phyloP scores from a whole-genome alignment of 2,329 filamentous ascomycete species.

The Macroventuria anomochaeta region DNA sequence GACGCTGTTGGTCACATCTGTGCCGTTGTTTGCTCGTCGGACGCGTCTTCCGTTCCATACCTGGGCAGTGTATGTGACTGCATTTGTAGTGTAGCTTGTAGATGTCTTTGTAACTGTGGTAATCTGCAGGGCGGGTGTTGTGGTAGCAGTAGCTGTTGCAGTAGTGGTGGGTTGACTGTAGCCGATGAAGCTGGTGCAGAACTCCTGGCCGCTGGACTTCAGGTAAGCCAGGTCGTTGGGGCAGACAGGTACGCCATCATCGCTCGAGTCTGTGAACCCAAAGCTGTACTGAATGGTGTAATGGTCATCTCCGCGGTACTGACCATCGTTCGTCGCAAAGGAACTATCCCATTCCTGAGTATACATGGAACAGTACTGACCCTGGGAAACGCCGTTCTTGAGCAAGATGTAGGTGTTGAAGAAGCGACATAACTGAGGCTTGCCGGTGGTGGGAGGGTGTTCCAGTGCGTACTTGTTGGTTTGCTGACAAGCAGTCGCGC shows the following conservation, averaged over 20 bases:
- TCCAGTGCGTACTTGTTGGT: constrained; percentile 1
- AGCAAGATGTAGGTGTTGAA: constrained; percentile 43
- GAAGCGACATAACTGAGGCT: constrained; percentile 35
- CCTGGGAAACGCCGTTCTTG: constrained; percentile 36
- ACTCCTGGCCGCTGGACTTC: constrained; percentile 1
- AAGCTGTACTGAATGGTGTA: constrained; percentile 7
- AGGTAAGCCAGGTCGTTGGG: constrained; percentile 1
- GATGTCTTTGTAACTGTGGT: background rate
- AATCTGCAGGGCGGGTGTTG: background rate
- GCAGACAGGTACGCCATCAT: constrained; percentile 1
- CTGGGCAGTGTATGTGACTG: background rate
- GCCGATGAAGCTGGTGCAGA: constrained; percentile 4
- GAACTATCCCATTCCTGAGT: constrained; percentile 16
- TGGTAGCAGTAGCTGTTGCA: background rate
- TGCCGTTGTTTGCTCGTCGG: background rate
- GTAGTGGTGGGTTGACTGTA: background rate
- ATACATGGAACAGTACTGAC: constrained; percentile 37
- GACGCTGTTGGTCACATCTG: background rate
- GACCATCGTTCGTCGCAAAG: background rate
- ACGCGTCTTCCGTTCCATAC: background rate
- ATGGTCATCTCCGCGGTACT: background rate
- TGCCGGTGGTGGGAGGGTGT: constrained; percentile 2
- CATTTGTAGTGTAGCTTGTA: background rate
- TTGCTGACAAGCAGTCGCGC: background rate
- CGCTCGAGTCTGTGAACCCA: background rate